phyloP scores from a whole-genome alignment of 495 filamentous ascomycete species.

The Bombardia bombarda region DNA sequence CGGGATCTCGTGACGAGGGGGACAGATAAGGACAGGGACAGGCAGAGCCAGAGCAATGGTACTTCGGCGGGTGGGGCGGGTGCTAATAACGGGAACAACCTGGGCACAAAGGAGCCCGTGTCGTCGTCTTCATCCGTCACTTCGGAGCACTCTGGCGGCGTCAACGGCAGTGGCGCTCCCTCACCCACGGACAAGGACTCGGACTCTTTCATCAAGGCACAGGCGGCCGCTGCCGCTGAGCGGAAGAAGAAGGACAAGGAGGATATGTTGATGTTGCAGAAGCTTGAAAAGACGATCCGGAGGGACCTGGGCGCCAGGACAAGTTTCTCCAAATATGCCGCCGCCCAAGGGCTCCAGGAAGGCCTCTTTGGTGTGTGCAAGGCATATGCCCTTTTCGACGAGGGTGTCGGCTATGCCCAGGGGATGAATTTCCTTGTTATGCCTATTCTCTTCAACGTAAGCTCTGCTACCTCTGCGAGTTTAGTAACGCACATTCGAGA shows the following conservation, averaged over 20 bases:
- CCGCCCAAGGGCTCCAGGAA: conserved; percentile 84
- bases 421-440: conserved; percentile 98
- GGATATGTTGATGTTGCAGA: conserved; percentile 60
- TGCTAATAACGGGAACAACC: conserved; percentile 29
- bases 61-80: conserved; percentile 30
- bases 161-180: conserved; percentile 47
- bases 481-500: not conserved
- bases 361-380: conserved; percentile 93
- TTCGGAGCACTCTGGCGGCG: conserved; percentile 67
- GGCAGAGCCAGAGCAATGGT: conserved; percentile 44
- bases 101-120: conserved; percentile 60
- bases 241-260: conserved; percentile 68
- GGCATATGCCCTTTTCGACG: conserved; percentile 93
- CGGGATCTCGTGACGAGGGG: conserved; percentile 71
- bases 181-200: conserved; percentile 56
- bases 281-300: conserved; percentile 85
- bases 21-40: conserved; percentile 69
- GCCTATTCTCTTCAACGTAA: conserved; percentile 93
- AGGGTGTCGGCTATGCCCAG: conserved; percentile 91
- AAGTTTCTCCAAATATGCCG: conserved; percentile 90
- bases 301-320: conserved; percentile 86
- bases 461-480: conserved; percentile 15
- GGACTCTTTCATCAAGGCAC: conserved; percentile 58
- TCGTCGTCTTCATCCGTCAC: conserved; percentile 83
- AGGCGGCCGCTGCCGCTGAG: conserved; percentile 56